Evolutionary conservation across 2,329 filamentous ascomycete species (phyloP).

Genomic region (Fonsecaea multimorphosa): DNA sequence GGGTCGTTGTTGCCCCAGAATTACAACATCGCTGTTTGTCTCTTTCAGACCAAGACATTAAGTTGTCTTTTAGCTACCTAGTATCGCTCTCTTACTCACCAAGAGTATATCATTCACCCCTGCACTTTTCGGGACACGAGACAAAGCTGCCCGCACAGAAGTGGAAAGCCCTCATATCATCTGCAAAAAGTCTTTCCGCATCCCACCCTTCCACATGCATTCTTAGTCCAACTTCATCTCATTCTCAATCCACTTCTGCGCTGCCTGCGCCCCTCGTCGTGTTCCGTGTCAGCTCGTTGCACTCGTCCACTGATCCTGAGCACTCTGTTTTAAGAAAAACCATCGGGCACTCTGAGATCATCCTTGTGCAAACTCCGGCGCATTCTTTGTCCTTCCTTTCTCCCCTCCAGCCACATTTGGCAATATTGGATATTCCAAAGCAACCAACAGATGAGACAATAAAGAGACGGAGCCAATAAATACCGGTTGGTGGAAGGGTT

Average conservation of each 20-base stretch:
- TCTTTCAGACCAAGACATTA: background rate
- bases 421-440: constrained; percentile 6
- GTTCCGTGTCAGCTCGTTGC: background rate
- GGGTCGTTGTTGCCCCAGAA: background rate
- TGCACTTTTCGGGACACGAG: background rate
- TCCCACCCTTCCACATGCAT: background rate
- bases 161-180: background rate
- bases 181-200: background rate
- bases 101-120: background rate
- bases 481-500: constrained; percentile 28
- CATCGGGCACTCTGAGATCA: constrained; percentile 9
- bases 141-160: background rate
- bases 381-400: constrained; percentile 20
- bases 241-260: background rate
- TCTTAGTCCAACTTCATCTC: background rate
- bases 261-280: background rate
- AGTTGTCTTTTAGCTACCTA: too few relatives aligned
- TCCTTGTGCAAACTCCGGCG: constrained; percentile 27
- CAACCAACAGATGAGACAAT: constrained; percentile 22
- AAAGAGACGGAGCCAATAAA: constrained; percentile 16
- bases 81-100: background rate
- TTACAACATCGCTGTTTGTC: background rate
- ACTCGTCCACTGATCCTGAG: background rate
- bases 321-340: background rate
- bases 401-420: background rate